A percentile compares a stretch with the other conserved stretches of the same genome.
phyloP scores from a whole-genome alignment of 225 moss, liverwort and hornwort species.

The Pseudoscleropodium purum region DNA sequence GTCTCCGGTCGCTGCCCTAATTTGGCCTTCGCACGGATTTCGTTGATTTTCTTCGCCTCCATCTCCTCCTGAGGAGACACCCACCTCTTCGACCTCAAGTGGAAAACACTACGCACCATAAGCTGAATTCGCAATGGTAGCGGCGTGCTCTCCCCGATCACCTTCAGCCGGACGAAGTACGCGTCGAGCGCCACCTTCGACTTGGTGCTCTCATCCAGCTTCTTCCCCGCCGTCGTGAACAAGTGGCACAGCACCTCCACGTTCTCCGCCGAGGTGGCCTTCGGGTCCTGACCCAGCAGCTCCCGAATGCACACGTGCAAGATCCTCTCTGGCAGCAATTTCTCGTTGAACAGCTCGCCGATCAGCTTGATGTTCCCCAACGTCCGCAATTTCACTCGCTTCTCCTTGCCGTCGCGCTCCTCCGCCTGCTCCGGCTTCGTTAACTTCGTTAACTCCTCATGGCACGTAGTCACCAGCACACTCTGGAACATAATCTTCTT shows the following conservation, averaged over 20 bases:
- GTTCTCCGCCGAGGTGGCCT: conserved; percentile 58
- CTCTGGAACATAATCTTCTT: conserved; percentile 59
- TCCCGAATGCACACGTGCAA: conserved; percentile 79
- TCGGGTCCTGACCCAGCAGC: conserved; percentile 59
- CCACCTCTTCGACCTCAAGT: conserved; percentile 63
- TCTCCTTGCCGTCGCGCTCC: conserved; percentile 43
- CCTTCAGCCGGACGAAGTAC: conserved; percentile 50
- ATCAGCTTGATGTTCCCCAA: conserved; percentile 77
- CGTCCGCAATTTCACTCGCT: conserved; percentile 63
- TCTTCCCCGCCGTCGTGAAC: conserved; percentile 63
- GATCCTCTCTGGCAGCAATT: conserved; percentile 67
- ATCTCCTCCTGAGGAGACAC: conserved; percentile 62
- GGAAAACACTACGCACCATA: conserved; percentile 65
- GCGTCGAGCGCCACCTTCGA: conserved; percentile 40
- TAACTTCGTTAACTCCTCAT: conserved; percentile 68
- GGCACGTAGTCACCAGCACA: conserved; percentile 68
- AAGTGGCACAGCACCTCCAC: conserved; percentile 87
- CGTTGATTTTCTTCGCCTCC: conserved; percentile 68
- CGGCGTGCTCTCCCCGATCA: conserved; percentile 6
- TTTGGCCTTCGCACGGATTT: conserved; percentile 67
- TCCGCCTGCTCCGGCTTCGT: conserved; percentile 48
- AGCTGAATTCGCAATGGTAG: conserved; percentile 57
- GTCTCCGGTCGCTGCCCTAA: conserved; percentile 52
- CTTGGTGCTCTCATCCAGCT: conserved; percentile 55
- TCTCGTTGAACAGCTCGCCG: conserved; percentile 85